Evolutionary conservation across 805 yeast genomes (phyloP), one percentile per base, ranked within the genome.

Genomic region (Alloascoidea africana): DNA sequence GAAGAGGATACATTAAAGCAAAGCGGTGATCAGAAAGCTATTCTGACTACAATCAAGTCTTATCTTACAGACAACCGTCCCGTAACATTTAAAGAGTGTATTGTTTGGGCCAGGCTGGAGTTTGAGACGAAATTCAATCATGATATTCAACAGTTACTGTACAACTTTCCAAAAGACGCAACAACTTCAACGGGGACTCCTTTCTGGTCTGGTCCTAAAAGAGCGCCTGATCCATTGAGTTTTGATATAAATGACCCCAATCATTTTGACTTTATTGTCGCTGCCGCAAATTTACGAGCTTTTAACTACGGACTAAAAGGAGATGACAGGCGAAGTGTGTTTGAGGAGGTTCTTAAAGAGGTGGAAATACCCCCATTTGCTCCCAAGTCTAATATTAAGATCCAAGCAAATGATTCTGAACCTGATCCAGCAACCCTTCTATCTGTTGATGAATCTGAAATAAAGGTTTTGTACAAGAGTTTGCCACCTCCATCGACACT

Each of bases 151-250:
- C 99, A 91, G 65, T 69, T 91, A 52, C 68, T 91, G 46, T 91
- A 72, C 67, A 91, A 89, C 55, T 91, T 91, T 72, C 99, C 99
- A 15, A 73, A 70, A 42, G 98, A 91, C 59, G 91, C 97, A 3
- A 76, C 70, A 34, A 91, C 96, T 2, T 74, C 94, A 0, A 68
- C 68, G 37, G 98, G 98, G 39, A 86, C 78, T 19, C 91, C 93
- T 48, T 91, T 91, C 61, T 91, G 99, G 99, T 73, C 94, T 15
- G 96, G 96, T 39, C 91, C 97, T 23, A 91, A 91, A 62, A 77
- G 97, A 56, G 94, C 95, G 14, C 99, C 99, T 36, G 71, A 68
- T 34, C 84, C 95, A n/a, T 66, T 86, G 44, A 64, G 46, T 11
- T 86, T 91, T 54, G 89, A 86, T 52, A 66, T 80, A 46, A 63